A percentile compares a stretch with the other conserved stretches of the same genome.
Conservation (phyloP, 257 asterid genomes). For the Cruciata laevipes region DNA sequence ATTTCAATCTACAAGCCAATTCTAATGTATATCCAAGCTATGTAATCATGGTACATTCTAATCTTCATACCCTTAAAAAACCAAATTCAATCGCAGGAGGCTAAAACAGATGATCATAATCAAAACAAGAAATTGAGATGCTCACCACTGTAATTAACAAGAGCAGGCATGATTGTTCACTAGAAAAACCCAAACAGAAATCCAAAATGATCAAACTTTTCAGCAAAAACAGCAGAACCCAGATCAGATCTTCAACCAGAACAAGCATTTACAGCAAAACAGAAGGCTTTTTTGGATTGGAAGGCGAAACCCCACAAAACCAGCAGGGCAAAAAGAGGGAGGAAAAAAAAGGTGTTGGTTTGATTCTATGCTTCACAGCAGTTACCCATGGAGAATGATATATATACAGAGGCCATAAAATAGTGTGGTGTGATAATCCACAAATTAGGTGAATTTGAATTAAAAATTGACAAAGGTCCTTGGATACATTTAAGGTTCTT, state of each 20-base stretch:
- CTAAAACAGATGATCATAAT: neutral
- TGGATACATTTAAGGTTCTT: constrained; percentile 26
- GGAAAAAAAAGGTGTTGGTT: constrained; percentile 8
- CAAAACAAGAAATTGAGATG: constrained; percentile 10
- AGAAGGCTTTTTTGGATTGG: constrained; percentile 19
- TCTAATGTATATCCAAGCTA: neutral
- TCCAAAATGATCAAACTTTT: constrained; percentile 37
- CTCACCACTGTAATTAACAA: constrained; percentile 89
- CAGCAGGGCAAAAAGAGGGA: constrained; percentile 47
- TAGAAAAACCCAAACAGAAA: constrained; percentile 44
- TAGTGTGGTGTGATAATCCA: constrained; percentile 3
- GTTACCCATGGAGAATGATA: constrained; percentile 10
- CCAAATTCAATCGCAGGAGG: neutral
- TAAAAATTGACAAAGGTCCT: constrained; percentile 18
- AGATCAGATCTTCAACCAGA: constrained; percentile 46
- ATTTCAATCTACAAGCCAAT: neutral
- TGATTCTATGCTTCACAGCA: constrained; percentile 21
- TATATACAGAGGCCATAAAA: constrained; percentile 9
- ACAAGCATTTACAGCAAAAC: constrained; percentile 43
- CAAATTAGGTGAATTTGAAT: constrained; percentile 36
- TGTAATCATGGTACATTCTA: neutral
- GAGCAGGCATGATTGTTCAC: constrained; percentile 72
- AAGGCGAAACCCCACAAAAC: constrained; percentile 41
- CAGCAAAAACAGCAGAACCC: constrained; percentile 44
- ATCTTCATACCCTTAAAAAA: constrained; percentile 2